These are phyloP conservation scores for Debaryomycetaceae sp. DNA, from an alignment of 1,139 yeast species.

Conservation along the genomic window DNA sequence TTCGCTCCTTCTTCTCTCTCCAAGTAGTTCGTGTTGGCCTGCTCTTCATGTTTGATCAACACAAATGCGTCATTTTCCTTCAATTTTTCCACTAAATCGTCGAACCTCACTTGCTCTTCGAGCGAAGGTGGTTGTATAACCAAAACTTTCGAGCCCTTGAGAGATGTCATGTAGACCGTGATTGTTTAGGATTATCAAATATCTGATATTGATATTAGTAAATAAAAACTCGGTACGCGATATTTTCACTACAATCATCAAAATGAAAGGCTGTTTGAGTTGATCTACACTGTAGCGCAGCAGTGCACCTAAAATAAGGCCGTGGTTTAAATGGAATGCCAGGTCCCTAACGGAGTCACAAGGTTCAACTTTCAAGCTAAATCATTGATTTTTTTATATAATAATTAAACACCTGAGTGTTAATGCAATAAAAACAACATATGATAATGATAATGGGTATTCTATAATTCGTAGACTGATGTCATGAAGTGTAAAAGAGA, in stretches of 20 bases:
- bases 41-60: conserved; percentile 20
- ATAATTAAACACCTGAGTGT: background rate
- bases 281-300: too few relatives aligned
- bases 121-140: conserved; percentile 34
- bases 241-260: too few relatives aligned
- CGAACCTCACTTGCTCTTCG: conserved; percentile 14
- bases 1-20: conserved; percentile 9
- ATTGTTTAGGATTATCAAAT: background rate
- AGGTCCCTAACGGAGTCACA: too few relatives aligned
- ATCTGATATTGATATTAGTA: background rate
- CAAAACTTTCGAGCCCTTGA: conserved; percentile 37
- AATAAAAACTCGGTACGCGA: background rate
- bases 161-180: conserved; percentile 17
- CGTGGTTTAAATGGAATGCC: too few relatives aligned
- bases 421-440: background rate
- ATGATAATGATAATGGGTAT: background rate
- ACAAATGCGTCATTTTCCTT: conserved; percentile 22
- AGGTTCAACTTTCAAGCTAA: background rate
- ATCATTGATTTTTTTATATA: background rate
- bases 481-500: background rate
- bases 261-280: too few relatives aligned
- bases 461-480: background rate
- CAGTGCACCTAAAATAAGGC: too few relatives aligned
- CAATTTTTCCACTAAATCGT: conserved; percentile 13
- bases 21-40: conserved; percentile 22